Evolutionary conservation across 176 grass and related monocot species (phyloP).

Genomic region (Otatea glauca): DNA sequence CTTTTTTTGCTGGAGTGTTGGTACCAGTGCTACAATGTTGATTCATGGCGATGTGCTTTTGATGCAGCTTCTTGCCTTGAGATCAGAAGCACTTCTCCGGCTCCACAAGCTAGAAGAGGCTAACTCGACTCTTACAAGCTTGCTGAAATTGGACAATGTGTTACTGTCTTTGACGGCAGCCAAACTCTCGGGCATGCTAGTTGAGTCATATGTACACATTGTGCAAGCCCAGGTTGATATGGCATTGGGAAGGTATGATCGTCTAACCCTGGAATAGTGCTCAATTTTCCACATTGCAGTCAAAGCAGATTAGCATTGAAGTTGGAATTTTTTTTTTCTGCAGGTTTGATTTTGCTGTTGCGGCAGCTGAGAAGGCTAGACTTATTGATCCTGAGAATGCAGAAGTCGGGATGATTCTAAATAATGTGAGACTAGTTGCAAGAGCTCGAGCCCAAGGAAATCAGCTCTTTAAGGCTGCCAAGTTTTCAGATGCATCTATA

Average conservation of each 20-base stretch:
- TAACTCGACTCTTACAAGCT: constrained; percentile 62
- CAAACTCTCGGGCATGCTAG: constrained; percentile 72
- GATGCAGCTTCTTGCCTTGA: constrained; percentile 74
- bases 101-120: constrained; percentile 85
- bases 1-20: background rate
- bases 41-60: background rate
- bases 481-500: constrained; percentile 81
- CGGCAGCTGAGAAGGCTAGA: constrained; percentile 79
- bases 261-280: constrained; percentile 32
- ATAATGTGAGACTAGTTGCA: constrained; percentile 80
- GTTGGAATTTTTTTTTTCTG: constrained; percentile 45
- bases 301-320: constrained; percentile 15
- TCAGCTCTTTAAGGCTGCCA: constrained; percentile 83
- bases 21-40: constrained; percentile 18
- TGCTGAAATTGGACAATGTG: constrained; percentile 60
- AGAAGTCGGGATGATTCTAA: constrained; percentile 62
- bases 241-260: constrained; percentile 83
- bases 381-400: constrained; percentile 65
- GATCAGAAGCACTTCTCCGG: constrained; percentile 86
- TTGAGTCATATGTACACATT: constrained; percentile 70
- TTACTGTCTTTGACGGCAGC: constrained; percentile 42
- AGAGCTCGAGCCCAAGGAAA: constrained; percentile 84
- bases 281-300: constrained; percentile 30
- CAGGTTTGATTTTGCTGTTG: constrained; percentile 88
- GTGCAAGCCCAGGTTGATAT: constrained; percentile 87